Evolutionary conservation across 2,329 filamentous ascomycete species (phyloP).

Genomic region (Myrmaecium sp.): DNA sequence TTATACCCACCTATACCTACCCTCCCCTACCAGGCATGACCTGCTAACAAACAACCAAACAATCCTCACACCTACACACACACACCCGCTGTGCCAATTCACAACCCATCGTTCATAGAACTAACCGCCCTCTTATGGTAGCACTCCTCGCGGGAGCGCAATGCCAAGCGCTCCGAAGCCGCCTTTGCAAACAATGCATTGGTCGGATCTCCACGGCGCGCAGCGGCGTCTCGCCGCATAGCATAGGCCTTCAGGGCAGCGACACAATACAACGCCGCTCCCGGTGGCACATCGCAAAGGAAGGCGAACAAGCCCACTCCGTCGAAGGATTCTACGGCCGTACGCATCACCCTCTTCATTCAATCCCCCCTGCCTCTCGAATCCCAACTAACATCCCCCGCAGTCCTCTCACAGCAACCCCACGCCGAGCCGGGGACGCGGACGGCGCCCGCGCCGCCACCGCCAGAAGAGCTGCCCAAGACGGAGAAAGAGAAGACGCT

Average conservation of each 20-base stretch:
- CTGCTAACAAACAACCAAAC: too few species aligned
- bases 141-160: neutral
- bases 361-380: conserved; percentile 11
- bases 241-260: conserved; percentile 15
- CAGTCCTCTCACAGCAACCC: too few species aligned
- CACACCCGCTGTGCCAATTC: too few species aligned
- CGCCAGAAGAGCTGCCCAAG: conserved; percentile 22
- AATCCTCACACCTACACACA: too few species aligned
- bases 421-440: conserved; percentile 15
- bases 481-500: conserved; percentile 38
- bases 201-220: too few species aligned
- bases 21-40: too few species aligned
- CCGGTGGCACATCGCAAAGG: conserved; percentile 18
- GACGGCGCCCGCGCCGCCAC: conserved; percentile 15
- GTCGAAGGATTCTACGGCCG: conserved; percentile 20
- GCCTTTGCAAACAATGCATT: conserved; percentile 4
- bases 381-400: conserved; percentile 1
- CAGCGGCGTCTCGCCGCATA: conserved; percentile 2
- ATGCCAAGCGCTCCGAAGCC: neutral
- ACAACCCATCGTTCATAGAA: too few species aligned
- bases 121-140: neutral
- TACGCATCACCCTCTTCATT: conserved; percentile 21
- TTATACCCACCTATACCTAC: too few species aligned
- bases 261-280: conserved; percentile 18
- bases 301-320: conserved; percentile 21